phyloP scores from a whole-genome alignment of 305 asterid genomes.

The Ruellia speciosa region DNA sequence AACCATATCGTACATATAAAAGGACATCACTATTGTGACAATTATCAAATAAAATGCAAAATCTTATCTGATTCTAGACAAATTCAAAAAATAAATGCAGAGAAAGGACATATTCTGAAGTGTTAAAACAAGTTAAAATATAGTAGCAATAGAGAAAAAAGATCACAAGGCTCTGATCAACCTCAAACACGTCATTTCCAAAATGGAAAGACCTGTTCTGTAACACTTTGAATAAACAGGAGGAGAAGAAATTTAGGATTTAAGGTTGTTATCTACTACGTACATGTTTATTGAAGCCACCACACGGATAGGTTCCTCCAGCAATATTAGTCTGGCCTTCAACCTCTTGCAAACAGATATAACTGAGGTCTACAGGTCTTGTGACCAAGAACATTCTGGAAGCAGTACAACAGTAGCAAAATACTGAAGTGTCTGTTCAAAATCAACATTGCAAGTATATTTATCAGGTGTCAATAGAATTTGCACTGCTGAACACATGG shows the following conservation, averaged over 20 bases:
- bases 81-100: neutral
- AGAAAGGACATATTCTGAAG: slow-evolving; percentile 12
- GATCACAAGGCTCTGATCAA: slow-evolving; percentile 87
- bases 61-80: slow-evolving; percentile 4
- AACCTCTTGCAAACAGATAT: slow-evolving; percentile 69
- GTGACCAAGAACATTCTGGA: slow-evolving; percentile 17
- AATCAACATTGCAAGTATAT: slow-evolving; percentile 34
- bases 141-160: slow-evolving; percentile 80
- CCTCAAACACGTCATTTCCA: slow-evolving; percentile 72
- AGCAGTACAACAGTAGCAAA: slow-evolving; percentile 18
- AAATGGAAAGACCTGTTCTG: slow-evolving; percentile 60
- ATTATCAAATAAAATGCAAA: neutral
- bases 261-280: slow-evolving; percentile 75
- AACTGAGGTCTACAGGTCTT: slow-evolving; percentile 60
- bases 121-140: slow-evolving; percentile 30
- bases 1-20: neutral
- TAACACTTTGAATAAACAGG: slow-evolving; percentile 78
- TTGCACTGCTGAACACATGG: slow-evolving; percentile 64
- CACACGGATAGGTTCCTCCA: slow-evolving; percentile 75
- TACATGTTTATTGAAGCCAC: slow-evolving; percentile 64
- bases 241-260: slow-evolving; percentile 84
- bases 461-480: slow-evolving; percentile 70
- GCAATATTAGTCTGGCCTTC: slow-evolving; percentile 60
- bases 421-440: slow-evolving; percentile 11
- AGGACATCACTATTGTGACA: neutral